Percentiles rank a stretch among this genome's conserved stretches.
phyloP scores from a whole-genome alignment of 768 basidiomycete genomes.

The Termitomyces heimii region DNA sequence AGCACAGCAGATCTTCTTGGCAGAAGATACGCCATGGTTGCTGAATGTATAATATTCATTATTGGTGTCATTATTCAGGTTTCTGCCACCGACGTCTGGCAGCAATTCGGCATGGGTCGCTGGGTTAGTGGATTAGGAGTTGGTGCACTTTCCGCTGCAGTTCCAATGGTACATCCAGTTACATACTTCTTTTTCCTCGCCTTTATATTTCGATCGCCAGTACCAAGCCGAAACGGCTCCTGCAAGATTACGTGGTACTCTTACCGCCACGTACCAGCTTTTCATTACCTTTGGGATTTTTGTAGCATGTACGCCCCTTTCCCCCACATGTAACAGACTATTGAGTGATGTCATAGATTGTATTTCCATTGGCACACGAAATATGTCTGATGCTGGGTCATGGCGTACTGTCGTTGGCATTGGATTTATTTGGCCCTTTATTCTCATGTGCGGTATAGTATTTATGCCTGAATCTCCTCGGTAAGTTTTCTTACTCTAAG shows the following conservation, averaged over 20 bases:
- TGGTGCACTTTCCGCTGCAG: slow-evolving; percentile 61
- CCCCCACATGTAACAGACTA: neutral
- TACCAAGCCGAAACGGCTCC: slow-evolving; percentile 74
- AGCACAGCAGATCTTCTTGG: slow-evolving; percentile 63
- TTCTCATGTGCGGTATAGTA: slow-evolving; percentile 58
- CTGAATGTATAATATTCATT: slow-evolving; percentile 51
- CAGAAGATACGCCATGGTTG: slow-evolving; percentile 58
- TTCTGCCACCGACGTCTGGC: slow-evolving; percentile 45
- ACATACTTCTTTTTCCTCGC: neutral
- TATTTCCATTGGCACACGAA: slow-evolving; percentile 63
- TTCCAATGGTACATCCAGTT: slow-evolving; percentile 44
- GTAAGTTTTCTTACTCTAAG: slow-evolving; percentile 14
- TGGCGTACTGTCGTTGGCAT: slow-evolving; percentile 63
- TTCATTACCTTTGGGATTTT: slow-evolving; percentile 71
- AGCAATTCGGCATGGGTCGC: slow-evolving; percentile 63
- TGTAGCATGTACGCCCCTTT: slow-evolving; percentile 43
- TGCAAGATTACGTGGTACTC: slow-evolving; percentile 61
- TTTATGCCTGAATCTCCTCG: slow-evolving; percentile 68
- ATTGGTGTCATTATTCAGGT: slow-evolving; percentile 61
- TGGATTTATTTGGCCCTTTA: slow-evolving; percentile 54
- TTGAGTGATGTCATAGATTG: slow-evolving; percentile 32
- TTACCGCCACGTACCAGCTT: slow-evolving; percentile 57
- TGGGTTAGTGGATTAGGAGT: slow-evolving; percentile 63
- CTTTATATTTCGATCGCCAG: slow-evolving; percentile 16
- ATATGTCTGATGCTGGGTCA: slow-evolving; percentile 36